Percentiles rank a stretch among this genome's conserved stretches.
These are phyloP conservation scores for Acanthamoeba castellanii DNA, from an alignment of 208 protist species.

Conservation along the genomic window DNA sequence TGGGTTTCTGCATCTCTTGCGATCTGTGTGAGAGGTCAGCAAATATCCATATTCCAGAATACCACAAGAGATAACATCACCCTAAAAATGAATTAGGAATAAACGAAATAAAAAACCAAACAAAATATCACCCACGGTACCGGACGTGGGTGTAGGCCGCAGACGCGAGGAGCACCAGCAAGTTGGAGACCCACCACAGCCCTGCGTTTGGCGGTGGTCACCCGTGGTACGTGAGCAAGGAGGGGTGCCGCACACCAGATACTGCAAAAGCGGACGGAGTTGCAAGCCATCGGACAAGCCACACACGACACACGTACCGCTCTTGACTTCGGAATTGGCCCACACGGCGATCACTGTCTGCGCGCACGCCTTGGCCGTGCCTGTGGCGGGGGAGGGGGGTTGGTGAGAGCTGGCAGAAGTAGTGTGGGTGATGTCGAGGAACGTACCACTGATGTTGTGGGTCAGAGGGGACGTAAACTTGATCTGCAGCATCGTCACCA, in stretches of 20 bases:
- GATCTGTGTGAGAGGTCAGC: no score
- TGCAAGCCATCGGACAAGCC: no score
- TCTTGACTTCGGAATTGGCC: slow-evolving; percentile 4
- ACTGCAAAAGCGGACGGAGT: no score
- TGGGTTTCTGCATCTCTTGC: background rate
- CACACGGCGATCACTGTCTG: slow-evolving; percentile 75
- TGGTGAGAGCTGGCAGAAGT: background rate
- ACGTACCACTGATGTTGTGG: slow-evolving; percentile 74
- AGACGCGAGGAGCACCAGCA: slow-evolving; percentile 20
- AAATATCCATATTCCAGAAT: no score
- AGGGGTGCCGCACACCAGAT: no score
- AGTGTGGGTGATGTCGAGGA: background rate
- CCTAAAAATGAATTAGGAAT: no score
- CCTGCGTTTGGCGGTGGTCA: background rate
- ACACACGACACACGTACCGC: background rate
- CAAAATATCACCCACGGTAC: background rate
- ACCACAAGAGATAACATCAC: no score
- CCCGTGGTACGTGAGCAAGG: no score
- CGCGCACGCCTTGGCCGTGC: slow-evolving; percentile 76
- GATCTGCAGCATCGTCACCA: slow-evolving; percentile 77
- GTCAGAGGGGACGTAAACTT: slow-evolving; percentile 77
- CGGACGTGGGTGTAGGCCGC: slow-evolving; percentile 9
- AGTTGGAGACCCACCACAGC: slow-evolving; percentile 30
- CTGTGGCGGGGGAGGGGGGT: background rate
- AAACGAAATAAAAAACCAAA: no score